phyloP scores from a whole-genome alignment of 805 yeast genomes.

The Lachancea sp. region DNA sequence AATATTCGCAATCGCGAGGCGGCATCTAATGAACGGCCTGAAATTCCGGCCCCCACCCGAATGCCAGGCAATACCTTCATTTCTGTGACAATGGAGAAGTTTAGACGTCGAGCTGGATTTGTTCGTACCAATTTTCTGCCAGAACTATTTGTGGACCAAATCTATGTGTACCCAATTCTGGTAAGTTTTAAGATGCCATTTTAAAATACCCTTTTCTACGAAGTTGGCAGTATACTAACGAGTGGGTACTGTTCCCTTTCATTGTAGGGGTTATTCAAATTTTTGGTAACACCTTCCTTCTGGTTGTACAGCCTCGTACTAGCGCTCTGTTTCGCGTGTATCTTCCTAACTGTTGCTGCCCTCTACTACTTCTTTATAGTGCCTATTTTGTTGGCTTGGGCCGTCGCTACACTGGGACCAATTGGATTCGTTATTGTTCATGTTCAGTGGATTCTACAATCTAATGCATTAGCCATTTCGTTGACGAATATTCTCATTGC shows the following conservation, averaged over 20 bases:
- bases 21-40: background rate
- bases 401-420: constrained; percentile 28
- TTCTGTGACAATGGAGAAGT: background rate
- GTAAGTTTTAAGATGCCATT: constrained; percentile 6
- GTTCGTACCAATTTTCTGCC: constrained; percentile 9
- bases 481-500: constrained; percentile 23
- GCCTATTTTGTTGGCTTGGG: constrained; percentile 25
- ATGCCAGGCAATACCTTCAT: background rate
- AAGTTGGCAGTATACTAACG: constrained; percentile 2
- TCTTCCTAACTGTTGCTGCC: constrained; percentile 20
- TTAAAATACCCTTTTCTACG: background rate
- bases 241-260: background rate
- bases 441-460: constrained; percentile 28
- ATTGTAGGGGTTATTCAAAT: constrained; percentile 25
- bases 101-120: constrained; percentile 2
- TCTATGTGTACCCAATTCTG: constrained; percentile 9
- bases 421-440: constrained; percentile 28
- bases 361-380: constrained; percentile 23
- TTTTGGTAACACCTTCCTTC: constrained; percentile 19
- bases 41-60: background rate
- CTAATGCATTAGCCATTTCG: constrained; percentile 23
- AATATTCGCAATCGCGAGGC: background rate
- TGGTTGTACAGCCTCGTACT: constrained; percentile 28
- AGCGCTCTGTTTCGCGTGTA: constrained; percentile 18
- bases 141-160: constrained; percentile 7